These are phyloP conservation scores for Uromyces viciae-fabae DNA, from an alignment of 1,284 basidiomycete species.

Conservation along the genomic window DNA sequence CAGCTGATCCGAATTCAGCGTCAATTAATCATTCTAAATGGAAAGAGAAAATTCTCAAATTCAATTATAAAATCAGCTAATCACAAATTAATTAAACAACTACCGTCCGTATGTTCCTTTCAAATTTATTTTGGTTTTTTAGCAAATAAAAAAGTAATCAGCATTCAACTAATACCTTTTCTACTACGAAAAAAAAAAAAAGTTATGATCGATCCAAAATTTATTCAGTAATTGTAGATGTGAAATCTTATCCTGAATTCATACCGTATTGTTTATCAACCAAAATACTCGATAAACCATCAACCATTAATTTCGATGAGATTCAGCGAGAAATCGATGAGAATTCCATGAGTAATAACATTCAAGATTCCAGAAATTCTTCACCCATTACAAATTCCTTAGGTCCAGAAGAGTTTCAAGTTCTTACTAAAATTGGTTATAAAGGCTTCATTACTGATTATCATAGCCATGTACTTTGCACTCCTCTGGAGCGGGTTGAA, in stretches of 20 bases:
- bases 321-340: no score
- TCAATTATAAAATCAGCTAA: no score
- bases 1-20: no score
- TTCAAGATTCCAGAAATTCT: no score
- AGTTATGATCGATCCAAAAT: constrained; percentile 4
- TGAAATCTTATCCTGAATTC: constrained; percentile 10
- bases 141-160: neutral
- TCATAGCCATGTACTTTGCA: neutral
- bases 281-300: neutral
- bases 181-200: neutral
- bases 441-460: constrained; percentile 8
- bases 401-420: neutral
- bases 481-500: neutral
- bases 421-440: neutral
- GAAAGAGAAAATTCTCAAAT: no score
- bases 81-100: neutral
- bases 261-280: constrained; percentile 1
- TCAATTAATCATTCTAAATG: no score
- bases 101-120: constrained; percentile 18
- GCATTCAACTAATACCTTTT: neutral
- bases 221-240: constrained; percentile 10
- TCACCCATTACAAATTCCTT: no score
- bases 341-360: no score
- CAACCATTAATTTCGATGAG: no score
- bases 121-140: neutral